Evolutionary conservation across 208 protist species (phyloP).

Genomic region (Leishmania gerbilli): DNA sequence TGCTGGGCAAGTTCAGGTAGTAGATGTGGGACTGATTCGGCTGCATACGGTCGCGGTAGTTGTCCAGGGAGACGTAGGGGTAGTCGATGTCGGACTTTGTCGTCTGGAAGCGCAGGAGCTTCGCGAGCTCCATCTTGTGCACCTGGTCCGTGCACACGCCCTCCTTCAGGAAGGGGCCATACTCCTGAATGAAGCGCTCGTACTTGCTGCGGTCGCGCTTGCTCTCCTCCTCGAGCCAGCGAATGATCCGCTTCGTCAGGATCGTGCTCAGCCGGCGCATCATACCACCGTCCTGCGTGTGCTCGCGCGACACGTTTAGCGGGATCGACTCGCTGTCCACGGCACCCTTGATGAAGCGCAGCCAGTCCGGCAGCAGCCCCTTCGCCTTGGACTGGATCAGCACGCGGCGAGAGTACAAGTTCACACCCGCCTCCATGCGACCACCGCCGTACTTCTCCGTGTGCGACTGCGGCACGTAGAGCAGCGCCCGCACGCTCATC

Average conservation of each 20-base stretch:
- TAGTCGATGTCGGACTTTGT: conserved; percentile 78
- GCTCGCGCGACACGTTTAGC: conserved; percentile 98
- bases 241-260: conserved; percentile 93
- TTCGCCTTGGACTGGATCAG: conserved; percentile 96
- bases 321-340: conserved; percentile 98
- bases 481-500: conserved; percentile 92
- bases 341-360: conserved; percentile 96
- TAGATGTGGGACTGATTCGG: conserved; percentile 96
- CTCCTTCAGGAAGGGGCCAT: conserved; percentile 96
- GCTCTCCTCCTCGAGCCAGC: conserved; percentile 91
- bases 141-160: conserved; percentile 95
- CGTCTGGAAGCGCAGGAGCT: conserved; percentile 94
- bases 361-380: conserved; percentile 97
- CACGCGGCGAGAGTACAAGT: conserved; percentile 95
- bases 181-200: conserved; percentile 94
- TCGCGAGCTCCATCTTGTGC: conserved; percentile 94
- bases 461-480: conserved; percentile 97
- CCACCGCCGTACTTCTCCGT: conserved; percentile 97
- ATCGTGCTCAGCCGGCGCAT: conserved; percentile 93
- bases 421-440: conserved; percentile 94
- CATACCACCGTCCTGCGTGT: conserved; percentile 96
- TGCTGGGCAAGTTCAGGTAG: conserved; percentile 92
- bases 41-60: conserved; percentile 96
- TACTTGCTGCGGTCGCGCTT: conserved; percentile 93
- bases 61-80: conserved; percentile 91